Conservation (phyloP, 164 flowering plant genomes). For the Buxus sempervirens region DNA sequence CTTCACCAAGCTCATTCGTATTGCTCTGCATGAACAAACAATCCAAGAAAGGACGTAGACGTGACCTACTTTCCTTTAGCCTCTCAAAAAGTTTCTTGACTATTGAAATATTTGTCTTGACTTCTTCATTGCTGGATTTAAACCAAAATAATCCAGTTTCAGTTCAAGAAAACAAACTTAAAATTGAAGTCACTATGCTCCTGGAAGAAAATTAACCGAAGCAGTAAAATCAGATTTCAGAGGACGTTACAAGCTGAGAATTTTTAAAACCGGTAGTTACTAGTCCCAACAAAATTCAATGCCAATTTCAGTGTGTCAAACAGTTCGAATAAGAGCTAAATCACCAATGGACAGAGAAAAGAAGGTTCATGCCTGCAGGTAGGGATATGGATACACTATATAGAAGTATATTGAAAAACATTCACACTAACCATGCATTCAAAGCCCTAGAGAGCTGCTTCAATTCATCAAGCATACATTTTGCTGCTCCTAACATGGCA, state of each 20-base stretch:
- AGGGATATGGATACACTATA: background rate
- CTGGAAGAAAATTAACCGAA: too few relatives aligned
- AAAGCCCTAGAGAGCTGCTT: slow-evolving; percentile 16
- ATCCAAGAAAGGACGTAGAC: slow-evolving; percentile 24
- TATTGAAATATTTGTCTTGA: slow-evolving; percentile 7
- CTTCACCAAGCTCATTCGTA: background rate
- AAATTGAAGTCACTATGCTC: too few relatives aligned
- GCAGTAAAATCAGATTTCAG: too few relatives aligned
- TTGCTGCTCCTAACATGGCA: slow-evolving; percentile 9
- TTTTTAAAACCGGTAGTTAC: background rate
- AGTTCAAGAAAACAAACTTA: background rate
- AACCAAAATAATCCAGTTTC: background rate
- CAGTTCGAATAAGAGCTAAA: background rate
- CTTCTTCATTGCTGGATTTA: slow-evolving; percentile 15
- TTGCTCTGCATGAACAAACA: slow-evolving; percentile 13
- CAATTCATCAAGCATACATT: slow-evolving; percentile 16
- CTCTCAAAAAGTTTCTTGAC: slow-evolving; percentile 6
- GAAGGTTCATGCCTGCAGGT: background rate
- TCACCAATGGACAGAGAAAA: background rate
- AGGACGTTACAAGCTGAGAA: background rate
- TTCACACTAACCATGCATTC: slow-evolving; percentile 16
- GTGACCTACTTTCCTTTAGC: slow-evolving; percentile 16
- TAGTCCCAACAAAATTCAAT: background rate
- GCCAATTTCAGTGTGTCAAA: background rate
- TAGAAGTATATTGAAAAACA: background rate